phyloP scores from a whole-genome alignment of 495 filamentous ascomycete genomes.

The Xeromyces bisporus region DNA sequence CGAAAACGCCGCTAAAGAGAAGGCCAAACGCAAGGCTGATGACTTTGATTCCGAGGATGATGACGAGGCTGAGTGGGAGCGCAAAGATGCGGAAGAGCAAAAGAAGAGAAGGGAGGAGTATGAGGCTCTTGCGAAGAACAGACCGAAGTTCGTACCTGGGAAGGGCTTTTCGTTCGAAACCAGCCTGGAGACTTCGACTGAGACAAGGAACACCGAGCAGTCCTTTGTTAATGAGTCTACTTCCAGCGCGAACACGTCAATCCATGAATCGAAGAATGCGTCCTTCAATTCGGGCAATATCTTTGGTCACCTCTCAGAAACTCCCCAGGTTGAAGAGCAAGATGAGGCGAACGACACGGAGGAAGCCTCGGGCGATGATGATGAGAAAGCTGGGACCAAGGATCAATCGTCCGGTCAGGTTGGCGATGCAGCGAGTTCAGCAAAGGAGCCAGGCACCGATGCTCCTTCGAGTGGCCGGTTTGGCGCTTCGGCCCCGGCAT shows the following conservation, averaged over 20 bases:
- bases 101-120: conserved; percentile 24
- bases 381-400: conserved; percentile 2
- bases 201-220: conserved; percentile 7
- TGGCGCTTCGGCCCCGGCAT: conserved; percentile 4
- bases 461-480: conserved; percentile 14
- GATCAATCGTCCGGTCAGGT: conserved; percentile 5
- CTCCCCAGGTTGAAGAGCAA: conserved; percentile 28
- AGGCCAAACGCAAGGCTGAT: conserved; percentile 36
- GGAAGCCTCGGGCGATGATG: conserved; percentile 11
- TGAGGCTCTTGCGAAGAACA: conserved; percentile 15
- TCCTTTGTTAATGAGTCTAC: conserved; percentile 4
- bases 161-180: conserved; percentile 24
- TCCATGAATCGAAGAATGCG: conserved; percentile 12
- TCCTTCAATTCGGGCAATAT: conserved; percentile 32
- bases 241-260: conserved; percentile 4
- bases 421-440: conserved; percentile 11
- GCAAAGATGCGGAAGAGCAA: conserved; percentile 29
- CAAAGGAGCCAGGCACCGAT: too few species aligned
- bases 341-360: conserved; percentile 28
- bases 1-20: conserved; percentile 20
- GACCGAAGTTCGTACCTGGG: conserved; percentile 23
- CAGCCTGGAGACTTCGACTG: conserved; percentile 5
- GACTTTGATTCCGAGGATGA: conserved; percentile 41
- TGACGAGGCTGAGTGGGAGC: conserved; percentile 33
- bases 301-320: conserved; percentile 44